Conservation (phyloP, 2,329 filamentous ascomycete species). For the Botrytis fabae region DNA sequence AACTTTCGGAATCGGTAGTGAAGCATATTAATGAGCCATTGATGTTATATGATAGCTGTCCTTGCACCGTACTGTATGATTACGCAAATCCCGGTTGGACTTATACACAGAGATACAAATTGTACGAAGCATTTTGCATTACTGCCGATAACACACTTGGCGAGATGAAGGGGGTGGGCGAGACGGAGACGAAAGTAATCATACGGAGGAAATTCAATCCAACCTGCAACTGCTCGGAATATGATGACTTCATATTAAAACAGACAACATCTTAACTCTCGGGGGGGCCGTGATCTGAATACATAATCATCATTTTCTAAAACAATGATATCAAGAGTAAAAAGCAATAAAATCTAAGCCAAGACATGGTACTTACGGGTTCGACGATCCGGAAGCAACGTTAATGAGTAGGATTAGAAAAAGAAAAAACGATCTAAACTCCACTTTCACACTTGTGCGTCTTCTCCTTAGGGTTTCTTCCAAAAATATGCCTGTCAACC, state of each 20-base stretch:
- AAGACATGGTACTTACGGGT: conserved; percentile 5
- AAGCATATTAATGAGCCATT: conserved; percentile 6
- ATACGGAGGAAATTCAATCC: background rate
- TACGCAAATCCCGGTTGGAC: background rate
- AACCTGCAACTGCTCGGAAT: conserved; percentile 1
- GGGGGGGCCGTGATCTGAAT: conserved; percentile 1
- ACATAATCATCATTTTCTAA: conserved; percentile 2
- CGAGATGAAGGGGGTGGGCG: conserved; percentile 14
- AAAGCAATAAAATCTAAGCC: conserved; percentile 16
- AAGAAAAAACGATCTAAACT: conserved; percentile 9
- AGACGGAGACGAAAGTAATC: background rate
- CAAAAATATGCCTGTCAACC: conserved; percentile 4
- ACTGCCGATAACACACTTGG: conserved; percentile 1
- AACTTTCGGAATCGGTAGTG: background rate
- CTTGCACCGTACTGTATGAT: conserved; percentile 6
- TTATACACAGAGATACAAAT: background rate
- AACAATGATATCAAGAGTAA: background rate
- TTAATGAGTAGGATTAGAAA: background rate
- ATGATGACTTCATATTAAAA: conserved; percentile 11
- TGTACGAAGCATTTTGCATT: background rate
- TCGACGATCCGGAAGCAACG: conserved; percentile 12
- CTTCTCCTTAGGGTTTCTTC: background rate
- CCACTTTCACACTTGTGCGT: conserved; percentile 8
- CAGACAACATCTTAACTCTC: background rate
- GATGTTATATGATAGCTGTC: conserved; percentile 3